Evolutionary conservation across 805 yeast genomes (phyloP), one percentile per base, ranked within the genome.

Genomic region (Vanderwaltozyma tropicalis): DNA sequence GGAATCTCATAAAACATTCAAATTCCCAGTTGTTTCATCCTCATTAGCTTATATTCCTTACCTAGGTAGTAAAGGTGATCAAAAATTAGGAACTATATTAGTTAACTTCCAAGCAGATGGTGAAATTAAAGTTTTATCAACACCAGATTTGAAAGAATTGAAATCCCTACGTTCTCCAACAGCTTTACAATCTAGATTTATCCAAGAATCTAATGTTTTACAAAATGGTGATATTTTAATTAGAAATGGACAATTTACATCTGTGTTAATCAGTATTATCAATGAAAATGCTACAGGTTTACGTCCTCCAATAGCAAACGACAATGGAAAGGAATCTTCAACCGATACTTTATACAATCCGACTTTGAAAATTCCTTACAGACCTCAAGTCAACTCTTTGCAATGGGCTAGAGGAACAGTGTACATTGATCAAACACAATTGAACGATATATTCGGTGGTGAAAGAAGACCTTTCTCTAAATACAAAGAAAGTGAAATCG

Each of bases 391-490:
- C 6, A 75, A 86, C 27, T 73, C 92, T 0, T 65, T 83, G 31
- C 89, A 80, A 57, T 83, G 96, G 92, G 84, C 92, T 6, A 75
- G 80, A 46, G 96, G 96, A 3, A 64, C 80, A 0, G 74, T 75
- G 15, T 68, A 70, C 43, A 69, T 80, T n/a, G 63, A 77, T 2
- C 57, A 71, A 17, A 67, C 69, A 1, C 94, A 84, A 43, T 65
- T 92, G 37, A 79, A 81, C 41, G 38, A 52, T 11, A 52, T 85
- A 31, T 68, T 89, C 28, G 84, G 82, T 5, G 96, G 96, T 1
- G 79, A 78, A 0, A 73, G 75, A 38, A 70, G 95, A 44, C 76
- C 80, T 32, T 62, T 69, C 16, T 67, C 79, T 1, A 77, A 74
- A 50, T 67, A 69, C 37, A 64, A 67, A 20, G 94, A 84, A 47